Base-by-base conservation (phyloP, 495 filamentous ascomycete genomes). In the Aspergillus asperescens region DNA sequence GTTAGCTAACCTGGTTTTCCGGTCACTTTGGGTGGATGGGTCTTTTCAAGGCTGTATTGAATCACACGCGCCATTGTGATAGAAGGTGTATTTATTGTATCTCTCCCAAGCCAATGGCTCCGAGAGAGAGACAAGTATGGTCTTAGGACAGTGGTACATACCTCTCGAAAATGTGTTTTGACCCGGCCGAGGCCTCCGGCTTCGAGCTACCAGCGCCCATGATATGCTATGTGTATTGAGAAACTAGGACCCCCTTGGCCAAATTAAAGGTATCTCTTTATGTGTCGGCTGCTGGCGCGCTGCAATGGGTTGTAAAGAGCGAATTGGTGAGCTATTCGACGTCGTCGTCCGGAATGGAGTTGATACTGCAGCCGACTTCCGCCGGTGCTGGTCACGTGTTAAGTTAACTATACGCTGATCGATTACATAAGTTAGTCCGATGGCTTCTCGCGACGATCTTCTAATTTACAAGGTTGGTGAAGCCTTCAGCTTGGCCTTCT, bases 151-250 rank as follows among this genome's bases (percentile, higher is more conserved):
- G 45, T 38, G 23, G 18, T 31, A 49, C 62, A 20, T 68, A 78
- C 77, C 75, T 76, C 19, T 75, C 69, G 61, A 80, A 79, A 62
- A 79, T 66, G 67, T 79, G 77, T 57, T 76, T 68, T 44, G 74
- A 70, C 58, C 65, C 65, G 54, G 65, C 69, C 63, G 75, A 62
- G 59, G 70, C 72, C 52, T 74, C 66, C 41, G 77, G 74, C 66
- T 80, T 80, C 38, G 76, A 79, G 68, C 69, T 69, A 53, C 71
- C 71, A 56, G 76, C 65, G 65, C 77, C 77, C 77, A 80, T 80
- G 41, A 48, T 60, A 47, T 40, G 54, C 16, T 49, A 39, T 34
- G 2, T 50, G 12, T 29, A 48, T 31, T n/a, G 19, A 37, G 16
- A 5, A 16, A 19, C 16, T 47, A 22, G 29, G n/a, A 20, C 10